Conservation (phyloP, 129 eudicot species). For the Centella asiatica region DNA sequence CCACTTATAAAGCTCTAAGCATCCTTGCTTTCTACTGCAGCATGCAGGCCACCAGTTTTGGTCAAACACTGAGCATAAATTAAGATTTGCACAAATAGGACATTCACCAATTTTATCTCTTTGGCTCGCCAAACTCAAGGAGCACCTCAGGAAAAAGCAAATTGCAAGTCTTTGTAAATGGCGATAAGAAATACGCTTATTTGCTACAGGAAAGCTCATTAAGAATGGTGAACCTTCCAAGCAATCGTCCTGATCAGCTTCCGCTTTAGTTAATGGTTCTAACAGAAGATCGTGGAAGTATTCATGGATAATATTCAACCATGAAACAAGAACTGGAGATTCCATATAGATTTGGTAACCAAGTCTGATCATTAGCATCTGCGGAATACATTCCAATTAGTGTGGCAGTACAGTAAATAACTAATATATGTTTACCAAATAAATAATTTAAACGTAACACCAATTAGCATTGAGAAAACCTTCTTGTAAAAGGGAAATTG, state of each 20-base stretch:
- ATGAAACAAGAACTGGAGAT: constrained; percentile 23
- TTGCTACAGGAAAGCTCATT: constrained; percentile 7
- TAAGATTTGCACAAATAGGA: constrained; percentile 28
- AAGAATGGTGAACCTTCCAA: constrained; percentile 74
- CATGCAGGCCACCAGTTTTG: constrained; percentile 12
- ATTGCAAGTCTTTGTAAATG: constrained; percentile 69
- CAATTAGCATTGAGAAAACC: not conserved
- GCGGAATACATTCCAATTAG: constrained; percentile 10
- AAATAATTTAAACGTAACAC: not conserved
- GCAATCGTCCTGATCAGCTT: constrained; percentile 25
- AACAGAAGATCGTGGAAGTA: constrained; percentile 52
- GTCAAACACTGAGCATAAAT: constrained; percentile 12
- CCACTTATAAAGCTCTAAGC: constrained; percentile 54
- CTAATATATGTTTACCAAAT: not conserved
- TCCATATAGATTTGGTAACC: constrained; percentile 29
- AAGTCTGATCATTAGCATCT: constrained; percentile 72
- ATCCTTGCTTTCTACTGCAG: constrained; percentile 35
- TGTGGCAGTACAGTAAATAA: not conserved
- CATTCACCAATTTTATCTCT: constrained; percentile 22
- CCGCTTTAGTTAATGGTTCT: constrained; percentile 31
- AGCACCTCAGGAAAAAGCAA: constrained; percentile 61
- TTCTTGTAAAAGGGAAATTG: no score
- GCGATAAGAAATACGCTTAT: constrained; percentile 21
- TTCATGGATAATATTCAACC: constrained; percentile 50
- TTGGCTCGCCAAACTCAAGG: constrained; percentile 29